Conservation (phyloP, 2,329 filamentous ascomycete species). For the Cyclaneusma minus region DNA sequence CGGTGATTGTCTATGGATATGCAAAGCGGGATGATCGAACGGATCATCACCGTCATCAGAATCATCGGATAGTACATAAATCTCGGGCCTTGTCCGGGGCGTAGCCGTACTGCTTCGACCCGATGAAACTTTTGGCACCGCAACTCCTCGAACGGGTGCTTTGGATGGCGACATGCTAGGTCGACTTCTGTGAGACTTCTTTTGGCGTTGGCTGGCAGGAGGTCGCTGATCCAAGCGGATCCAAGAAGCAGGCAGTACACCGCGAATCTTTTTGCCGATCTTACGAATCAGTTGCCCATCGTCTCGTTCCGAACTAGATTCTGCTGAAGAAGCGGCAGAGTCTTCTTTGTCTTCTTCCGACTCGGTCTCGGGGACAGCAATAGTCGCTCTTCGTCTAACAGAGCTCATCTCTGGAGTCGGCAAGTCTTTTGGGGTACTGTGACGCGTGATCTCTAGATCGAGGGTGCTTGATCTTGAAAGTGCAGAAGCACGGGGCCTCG, state of each 20-base stretch:
- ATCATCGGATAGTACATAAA: slow-evolving; percentile 13
- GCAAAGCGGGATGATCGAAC: too few species aligned
- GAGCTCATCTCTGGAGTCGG: slow-evolving; percentile 17
- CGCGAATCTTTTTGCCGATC: slow-evolving; percentile 27
- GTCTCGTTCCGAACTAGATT: slow-evolving; percentile 11
- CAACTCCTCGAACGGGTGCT: slow-evolving; percentile 13
- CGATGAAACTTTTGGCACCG: slow-evolving; percentile 10
- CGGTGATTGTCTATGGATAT: too few species aligned
- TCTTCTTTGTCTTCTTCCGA: slow-evolving; percentile 1
- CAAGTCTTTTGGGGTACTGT: slow-evolving; percentile 8
- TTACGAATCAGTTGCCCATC: slow-evolving; percentile 14
- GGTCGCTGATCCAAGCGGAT: slow-evolving; percentile 40
- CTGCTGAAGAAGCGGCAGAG: slow-evolving; percentile 2
- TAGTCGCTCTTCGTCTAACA: slow-evolving; percentile 5
- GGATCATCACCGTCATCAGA: slow-evolving; percentile 11
- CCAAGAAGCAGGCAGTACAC: slow-evolving; percentile 53
- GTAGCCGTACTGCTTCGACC: slow-evolving; percentile 1
- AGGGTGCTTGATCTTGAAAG: too few species aligned
- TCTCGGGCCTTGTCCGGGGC: slow-evolving; percentile 1
- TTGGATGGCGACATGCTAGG: slow-evolving; percentile 8
- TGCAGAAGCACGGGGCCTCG: neutral
- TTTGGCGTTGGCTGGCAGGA: slow-evolving; percentile 14
- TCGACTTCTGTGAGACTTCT: slow-evolving; percentile 4
- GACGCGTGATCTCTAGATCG: slow-evolving; percentile 1
- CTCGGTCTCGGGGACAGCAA: neutral